Evolutionary conservation across 768 basidiomycete genomes (phyloP), one percentile per base, ranked within the genome.

Genomic region (Kwoniella mangroviensis): DNA sequence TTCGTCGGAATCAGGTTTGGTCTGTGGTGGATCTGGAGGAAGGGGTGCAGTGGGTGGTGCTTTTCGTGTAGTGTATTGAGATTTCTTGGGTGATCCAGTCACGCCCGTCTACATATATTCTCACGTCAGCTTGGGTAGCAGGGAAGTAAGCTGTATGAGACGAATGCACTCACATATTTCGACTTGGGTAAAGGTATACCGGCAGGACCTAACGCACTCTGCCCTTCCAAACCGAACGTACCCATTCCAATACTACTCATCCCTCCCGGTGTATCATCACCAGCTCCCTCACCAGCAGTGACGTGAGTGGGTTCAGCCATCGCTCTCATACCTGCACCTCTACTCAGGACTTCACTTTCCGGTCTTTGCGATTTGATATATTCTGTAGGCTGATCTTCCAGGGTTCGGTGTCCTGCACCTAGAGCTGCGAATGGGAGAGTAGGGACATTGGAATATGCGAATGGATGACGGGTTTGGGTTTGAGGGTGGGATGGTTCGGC

Each of bases 381-480:
- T 43, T 49, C 49, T 49, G 58, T 28, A 1, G 15, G 60, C 22
- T 41, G 41, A 3, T 71, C 55, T 22, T 64, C 65, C 13, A 53
- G 41, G 12, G 4, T 41, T 26, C 42, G 41, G 15, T 59, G 43
- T 15, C 60, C 66, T 24, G 51, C 49, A 42, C 56, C 49, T n/a
- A 77, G 54, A 22, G 74, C 75, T 26, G 78, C 71, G 62, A 79
- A 79, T 17, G 79, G 76, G 2, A 77, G 57, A n/a, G 76, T 62
- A 1, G 65, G 53, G 40, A 42, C 55, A 19, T 71, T 60, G 24
- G 51, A 61, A 57, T 78, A 75, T 17, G 79, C 75, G 69, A 78
- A 80, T 6, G 79, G 79, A 65, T 80, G 79, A 21, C 63, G 53
- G 40, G 69, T 7, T 42, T 58, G 67, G 6, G 73, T 40, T 24